Evolutionary conservation across 495 filamentous ascomycete species (phyloP).

Genomic region (Glonium stellatum): DNA sequence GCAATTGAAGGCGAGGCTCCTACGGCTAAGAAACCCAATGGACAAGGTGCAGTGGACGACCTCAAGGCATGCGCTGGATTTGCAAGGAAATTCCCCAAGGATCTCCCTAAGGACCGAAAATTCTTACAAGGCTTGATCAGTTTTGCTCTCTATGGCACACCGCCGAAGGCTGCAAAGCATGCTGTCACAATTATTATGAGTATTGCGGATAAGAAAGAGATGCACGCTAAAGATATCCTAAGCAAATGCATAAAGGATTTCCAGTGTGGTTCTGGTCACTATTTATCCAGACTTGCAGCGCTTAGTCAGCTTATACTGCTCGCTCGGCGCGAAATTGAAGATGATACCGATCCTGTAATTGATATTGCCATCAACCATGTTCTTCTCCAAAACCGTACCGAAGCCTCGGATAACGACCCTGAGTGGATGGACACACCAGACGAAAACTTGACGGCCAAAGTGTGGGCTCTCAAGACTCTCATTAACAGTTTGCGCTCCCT

Average conservation of each 20-base stretch:
- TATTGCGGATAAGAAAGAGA: slow-evolving; percentile 70
- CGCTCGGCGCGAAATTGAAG: slow-evolving; percentile 60
- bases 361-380: slow-evolving; percentile 71
- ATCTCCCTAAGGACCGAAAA: slow-evolving; percentile 78
- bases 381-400: slow-evolving; percentile 59
- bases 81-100: slow-evolving; percentile 72
- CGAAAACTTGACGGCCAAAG: slow-evolving; percentile 75
- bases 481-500: slow-evolving; percentile 76
- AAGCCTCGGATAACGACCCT: slow-evolving; percentile 43
- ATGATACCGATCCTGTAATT: slow-evolving; percentile 66
- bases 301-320: slow-evolving; percentile 78
- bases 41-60: slow-evolving; percentile 68
- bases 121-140: slow-evolving; percentile 72
- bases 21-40: slow-evolving; percentile 54
- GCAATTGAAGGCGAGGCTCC: slow-evolving; percentile 75
- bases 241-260: slow-evolving; percentile 67
- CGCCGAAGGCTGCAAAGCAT: slow-evolving; percentile 81
- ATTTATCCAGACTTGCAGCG: slow-evolving; percentile 76
- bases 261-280: slow-evolving; percentile 65
- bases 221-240: slow-evolving; percentile 78
- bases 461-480: slow-evolving; percentile 79
- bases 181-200: slow-evolving; percentile 85
- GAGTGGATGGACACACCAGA: slow-evolving; percentile 68
- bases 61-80: slow-evolving; percentile 90
- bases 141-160: slow-evolving; percentile 74